Conservation (phyloP, 2,329 filamentous ascomycete species). For the Neofusicoccum sp. region DNA sequence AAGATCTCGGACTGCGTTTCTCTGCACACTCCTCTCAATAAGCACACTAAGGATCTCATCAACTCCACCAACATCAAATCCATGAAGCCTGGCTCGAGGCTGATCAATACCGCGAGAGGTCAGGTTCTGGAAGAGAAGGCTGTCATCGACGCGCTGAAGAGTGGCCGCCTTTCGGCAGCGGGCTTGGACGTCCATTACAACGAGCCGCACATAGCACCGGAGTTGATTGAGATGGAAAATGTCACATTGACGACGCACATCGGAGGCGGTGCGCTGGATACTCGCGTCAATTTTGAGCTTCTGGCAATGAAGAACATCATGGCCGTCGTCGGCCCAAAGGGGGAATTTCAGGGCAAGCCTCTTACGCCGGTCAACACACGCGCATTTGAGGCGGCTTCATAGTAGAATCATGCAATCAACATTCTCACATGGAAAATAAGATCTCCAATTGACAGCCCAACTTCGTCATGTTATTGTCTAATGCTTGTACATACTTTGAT, state of each 20-base stretch:
- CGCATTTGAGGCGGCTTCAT: slow-evolving; percentile 39
- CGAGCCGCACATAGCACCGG: slow-evolving; percentile 37
- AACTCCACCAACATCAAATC: slow-evolving; percentile 23
- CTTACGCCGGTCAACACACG: slow-evolving; percentile 58
- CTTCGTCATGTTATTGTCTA: too few species aligned
- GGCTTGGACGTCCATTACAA: slow-evolving; percentile 41
- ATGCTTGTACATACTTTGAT: too few species aligned
- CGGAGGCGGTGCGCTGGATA: slow-evolving; percentile 62
- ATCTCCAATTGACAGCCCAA: too few species aligned
- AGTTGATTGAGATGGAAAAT: slow-evolving; percentile 35
- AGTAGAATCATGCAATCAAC: slow-evolving; percentile 28
- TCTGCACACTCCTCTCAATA: slow-evolving; percentile 38
- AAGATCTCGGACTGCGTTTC: slow-evolving; percentile 38
- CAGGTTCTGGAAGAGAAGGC: slow-evolving; percentile 39
- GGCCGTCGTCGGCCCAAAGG: slow-evolving; percentile 32
- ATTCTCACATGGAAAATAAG: too few species aligned
- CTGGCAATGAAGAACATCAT: slow-evolving; percentile 64
- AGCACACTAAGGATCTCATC: slow-evolving; percentile 45
- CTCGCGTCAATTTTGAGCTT: slow-evolving; percentile 61
- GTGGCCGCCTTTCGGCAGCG: slow-evolving; percentile 35
- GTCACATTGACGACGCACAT: slow-evolving; percentile 58
- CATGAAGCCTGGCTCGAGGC: slow-evolving; percentile 31
- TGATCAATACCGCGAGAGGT: slow-evolving; percentile 42
- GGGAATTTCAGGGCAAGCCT: slow-evolving; percentile 47
- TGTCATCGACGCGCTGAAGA: slow-evolving; percentile 37